These are phyloP conservation scores for Tolypocladium amazonense DNA, from an alignment of 2,329 filamentous ascomycete genomes.

Conservation along the genomic window DNA sequence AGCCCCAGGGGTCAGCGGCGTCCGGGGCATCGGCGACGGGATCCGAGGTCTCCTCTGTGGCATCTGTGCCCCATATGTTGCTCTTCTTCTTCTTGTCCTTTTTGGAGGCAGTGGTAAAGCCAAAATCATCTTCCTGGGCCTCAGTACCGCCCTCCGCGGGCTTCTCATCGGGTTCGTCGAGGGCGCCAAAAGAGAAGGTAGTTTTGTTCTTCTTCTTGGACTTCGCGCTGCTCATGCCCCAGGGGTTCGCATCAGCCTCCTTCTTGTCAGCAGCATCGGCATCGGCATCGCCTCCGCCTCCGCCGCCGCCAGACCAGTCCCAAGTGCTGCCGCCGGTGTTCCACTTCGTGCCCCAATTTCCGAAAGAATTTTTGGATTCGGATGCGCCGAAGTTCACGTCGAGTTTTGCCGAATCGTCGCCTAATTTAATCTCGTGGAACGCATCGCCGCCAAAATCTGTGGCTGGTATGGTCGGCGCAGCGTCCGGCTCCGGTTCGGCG, in stretches of 20 bases:
- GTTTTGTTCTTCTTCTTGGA: conserved; percentile 41
- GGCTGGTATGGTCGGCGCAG: conserved; percentile 15
- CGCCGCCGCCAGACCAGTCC: conserved; percentile 26
- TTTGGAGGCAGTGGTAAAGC: conserved; percentile 22
- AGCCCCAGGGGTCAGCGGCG: conserved; percentile 23
- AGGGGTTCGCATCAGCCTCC: conserved; percentile 34
- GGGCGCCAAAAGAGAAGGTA: conserved; percentile 35
- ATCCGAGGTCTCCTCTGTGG: conserved; percentile 21
- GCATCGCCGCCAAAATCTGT: conserved; percentile 33
- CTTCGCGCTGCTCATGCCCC: conserved; percentile 35
- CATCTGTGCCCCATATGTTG: conserved; percentile 23
- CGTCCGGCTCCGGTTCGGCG: conserved; percentile 14
- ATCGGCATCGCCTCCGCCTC: conserved; percentile 12
- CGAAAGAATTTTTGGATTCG: conserved; percentile 34
- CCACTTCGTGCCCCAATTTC: conserved; percentile 52
- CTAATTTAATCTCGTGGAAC: conserved; percentile 59
- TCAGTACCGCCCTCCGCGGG: conserved; percentile 20
- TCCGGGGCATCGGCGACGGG: conserved; percentile 10
- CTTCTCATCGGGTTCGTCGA: conserved; percentile 30
- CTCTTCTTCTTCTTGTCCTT: conserved; percentile 32
- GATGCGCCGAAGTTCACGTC: conserved; percentile 43
- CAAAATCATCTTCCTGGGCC: conserved; percentile 20
- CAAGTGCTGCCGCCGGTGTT: conserved; percentile 38
- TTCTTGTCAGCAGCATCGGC: conserved; percentile 27
- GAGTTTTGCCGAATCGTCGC: conserved; percentile 45